phyloP scores from a whole-genome alignment of 2,329 filamentous ascomycete species.

The Neonectria magnoliae region DNA sequence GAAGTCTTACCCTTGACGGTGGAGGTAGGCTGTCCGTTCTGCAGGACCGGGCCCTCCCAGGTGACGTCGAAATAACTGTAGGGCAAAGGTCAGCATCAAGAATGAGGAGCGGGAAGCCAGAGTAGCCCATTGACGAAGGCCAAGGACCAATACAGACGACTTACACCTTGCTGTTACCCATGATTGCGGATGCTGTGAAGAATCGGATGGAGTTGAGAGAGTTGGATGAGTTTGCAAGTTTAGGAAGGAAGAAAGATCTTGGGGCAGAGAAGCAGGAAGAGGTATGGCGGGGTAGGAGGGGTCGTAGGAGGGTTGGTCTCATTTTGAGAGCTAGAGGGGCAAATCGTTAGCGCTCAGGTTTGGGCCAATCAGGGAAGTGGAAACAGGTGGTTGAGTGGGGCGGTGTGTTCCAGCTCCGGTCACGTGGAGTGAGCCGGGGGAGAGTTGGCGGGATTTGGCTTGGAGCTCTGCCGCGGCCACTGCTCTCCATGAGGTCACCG shows the following conservation, averaged over 20 bases:
- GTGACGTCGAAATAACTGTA: slow-evolving; percentile 75
- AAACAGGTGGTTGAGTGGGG: slow-evolving; percentile 21
- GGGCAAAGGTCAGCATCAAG: slow-evolving; percentile 35
- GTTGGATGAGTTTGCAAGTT: slow-evolving; percentile 54
- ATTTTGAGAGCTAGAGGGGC: slow-evolving; percentile 57
- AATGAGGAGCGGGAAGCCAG: neutral
- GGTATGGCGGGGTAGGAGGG: slow-evolving; percentile 59
- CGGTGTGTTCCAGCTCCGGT: slow-evolving; percentile 32
- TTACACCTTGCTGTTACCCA: slow-evolving; percentile 73
- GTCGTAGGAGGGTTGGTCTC: slow-evolving; percentile 57
- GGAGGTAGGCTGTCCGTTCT: slow-evolving; percentile 65
- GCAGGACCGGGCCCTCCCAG: slow-evolving; percentile 78
- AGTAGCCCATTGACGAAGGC: neutral
- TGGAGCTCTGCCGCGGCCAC: slow-evolving; percentile 25
- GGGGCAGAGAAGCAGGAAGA: slow-evolving; percentile 50
- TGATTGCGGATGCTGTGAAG: slow-evolving; percentile 73
- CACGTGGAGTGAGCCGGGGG: slow-evolving; percentile 43
- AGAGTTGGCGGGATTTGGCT: slow-evolving; percentile 7
- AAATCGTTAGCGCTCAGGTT: slow-evolving; percentile 50
- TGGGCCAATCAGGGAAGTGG: slow-evolving; percentile 40
- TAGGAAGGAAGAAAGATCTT: slow-evolving; percentile 54
- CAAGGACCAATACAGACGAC: slow-evolving; percentile 46
- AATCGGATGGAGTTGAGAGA: slow-evolving; percentile 53
- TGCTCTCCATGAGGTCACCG: slow-evolving; percentile 41
- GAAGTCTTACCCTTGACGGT: slow-evolving; percentile 67